Evolutionary conservation across 2,329 filamentous ascomycete species (phyloP).

Genomic region (Triangularia setosa): DNA sequence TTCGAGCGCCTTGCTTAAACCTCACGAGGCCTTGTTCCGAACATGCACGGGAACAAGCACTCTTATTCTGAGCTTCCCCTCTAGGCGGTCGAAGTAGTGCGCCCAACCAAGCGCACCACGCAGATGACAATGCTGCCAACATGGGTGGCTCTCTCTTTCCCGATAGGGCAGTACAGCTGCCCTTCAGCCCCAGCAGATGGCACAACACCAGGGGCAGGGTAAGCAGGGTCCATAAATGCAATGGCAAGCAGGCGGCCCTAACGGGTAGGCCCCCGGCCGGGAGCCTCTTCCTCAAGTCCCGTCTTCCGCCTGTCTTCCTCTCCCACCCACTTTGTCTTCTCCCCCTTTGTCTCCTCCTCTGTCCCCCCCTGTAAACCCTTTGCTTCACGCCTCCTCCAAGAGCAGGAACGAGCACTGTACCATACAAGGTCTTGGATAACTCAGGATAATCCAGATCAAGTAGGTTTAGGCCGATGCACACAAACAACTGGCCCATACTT

Average conservation of each 20-base stretch:
- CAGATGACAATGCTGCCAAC: conserved; percentile 62
- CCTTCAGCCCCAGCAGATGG: conserved; percentile 56
- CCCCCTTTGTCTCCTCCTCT: too few species aligned
- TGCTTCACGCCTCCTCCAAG: too few species aligned
- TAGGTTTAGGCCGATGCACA: conserved; percentile 39
- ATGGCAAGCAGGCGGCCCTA: conserved; percentile 42
- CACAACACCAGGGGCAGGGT: conserved; percentile 44
- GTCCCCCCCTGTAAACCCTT: too few species aligned
- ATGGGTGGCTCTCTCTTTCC: conserved; percentile 69
- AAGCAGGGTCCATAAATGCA: conserved; percentile 35
- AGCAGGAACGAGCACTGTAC: too few species aligned
- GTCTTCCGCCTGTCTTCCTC: too few species aligned
- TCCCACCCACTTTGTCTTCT: too few species aligned
- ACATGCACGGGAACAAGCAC: too few species aligned
- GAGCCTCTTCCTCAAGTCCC: conserved; percentile 50
- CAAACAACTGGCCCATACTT: conserved; percentile 35
- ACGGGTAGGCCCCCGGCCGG: conserved; percentile 42
- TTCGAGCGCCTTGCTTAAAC: conserved; percentile 10
- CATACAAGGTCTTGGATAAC: conserved; percentile 36
- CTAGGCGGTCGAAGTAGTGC: too few species aligned
- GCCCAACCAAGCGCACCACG: conserved; percentile 72
- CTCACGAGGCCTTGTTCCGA: too few species aligned
- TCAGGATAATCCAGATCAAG: conserved; percentile 53
- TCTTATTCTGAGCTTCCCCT: too few species aligned
- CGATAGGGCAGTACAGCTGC: conserved; percentile 55